phyloP scores from a whole-genome alignment of 208 protist genomes.

The Trypanosoma platydactyli region DNA sequence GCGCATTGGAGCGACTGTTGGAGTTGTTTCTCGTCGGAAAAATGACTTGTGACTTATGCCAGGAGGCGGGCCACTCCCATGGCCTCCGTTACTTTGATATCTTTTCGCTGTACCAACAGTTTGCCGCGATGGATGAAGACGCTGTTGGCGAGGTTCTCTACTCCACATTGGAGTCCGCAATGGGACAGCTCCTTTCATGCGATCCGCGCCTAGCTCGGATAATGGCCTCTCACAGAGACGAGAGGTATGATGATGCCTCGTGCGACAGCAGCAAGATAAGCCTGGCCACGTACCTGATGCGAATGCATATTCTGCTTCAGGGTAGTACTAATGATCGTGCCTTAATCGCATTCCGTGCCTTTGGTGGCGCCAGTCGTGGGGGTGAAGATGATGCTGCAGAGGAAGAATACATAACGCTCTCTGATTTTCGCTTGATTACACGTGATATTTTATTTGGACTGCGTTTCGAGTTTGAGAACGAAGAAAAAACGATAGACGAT shows the following conservation, averaged over 20 bases:
- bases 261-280: not conserved
- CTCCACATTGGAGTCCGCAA: slow-evolving; percentile 19
- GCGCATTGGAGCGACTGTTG: slow-evolving; percentile 10
- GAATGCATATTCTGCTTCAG: slow-evolving; percentile 17
- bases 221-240: slow-evolving; percentile 4
- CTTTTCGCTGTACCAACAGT: slow-evolving; percentile 11
- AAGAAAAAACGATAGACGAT: slow-evolving; percentile 10
- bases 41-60: not conserved
- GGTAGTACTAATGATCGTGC: slow-evolving; percentile 12
- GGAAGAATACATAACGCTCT: not conserved
- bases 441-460: slow-evolving; percentile 21
- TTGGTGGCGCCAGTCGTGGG: slow-evolving; percentile 6
- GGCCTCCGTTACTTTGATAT: slow-evolving; percentile 21
- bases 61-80: not conserved
- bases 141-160: slow-evolving; percentile 11
- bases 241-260: not conserved
- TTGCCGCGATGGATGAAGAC: slow-evolving; percentile 9
- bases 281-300: slow-evolving; percentile 9
- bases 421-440: slow-evolving; percentile 13
- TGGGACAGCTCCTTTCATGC: slow-evolving; percentile 19
- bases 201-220: slow-evolving; percentile 9
- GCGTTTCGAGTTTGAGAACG: not conserved
- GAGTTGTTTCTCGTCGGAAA: slow-evolving; percentile 21
- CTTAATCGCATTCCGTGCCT: slow-evolving; percentile 19
- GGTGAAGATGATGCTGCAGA: not conserved